phyloP scores from a whole-genome alignment of 2,329 filamentous ascomycete species.

The Colletotrichum shisoi region DNA sequence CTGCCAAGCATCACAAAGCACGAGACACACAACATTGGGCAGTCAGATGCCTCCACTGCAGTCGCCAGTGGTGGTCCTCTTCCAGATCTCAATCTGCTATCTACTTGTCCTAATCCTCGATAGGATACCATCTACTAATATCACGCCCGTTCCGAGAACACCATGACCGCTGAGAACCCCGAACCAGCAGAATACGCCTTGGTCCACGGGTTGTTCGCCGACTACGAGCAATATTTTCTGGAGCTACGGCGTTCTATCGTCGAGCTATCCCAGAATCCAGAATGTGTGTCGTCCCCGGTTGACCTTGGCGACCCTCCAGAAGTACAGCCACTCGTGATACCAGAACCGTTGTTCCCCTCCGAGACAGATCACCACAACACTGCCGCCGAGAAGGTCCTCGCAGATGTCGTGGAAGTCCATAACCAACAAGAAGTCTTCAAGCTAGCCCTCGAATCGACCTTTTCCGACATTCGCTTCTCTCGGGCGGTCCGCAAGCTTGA shows the following conservation, averaged over 20 bases:
- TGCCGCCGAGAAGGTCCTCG: background rate
- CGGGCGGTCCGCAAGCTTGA: slow-evolving; percentile 13
- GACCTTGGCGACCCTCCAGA: background rate
- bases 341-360: background rate
- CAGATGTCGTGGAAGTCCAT: background rate
- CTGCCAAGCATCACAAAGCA: background rate
- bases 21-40: background rate
- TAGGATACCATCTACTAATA: background rate
- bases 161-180: background rate
- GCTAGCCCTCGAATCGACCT: slow-evolving; percentile 20
- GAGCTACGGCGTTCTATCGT: background rate
- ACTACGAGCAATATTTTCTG: background rate
- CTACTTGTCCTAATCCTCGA: no score
- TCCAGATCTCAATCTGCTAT: no score
- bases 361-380: background rate
- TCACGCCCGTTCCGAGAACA: no score
- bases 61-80: no score
- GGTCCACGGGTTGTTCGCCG: background rate
- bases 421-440: background rate
- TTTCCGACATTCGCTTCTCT: slow-evolving; percentile 4
- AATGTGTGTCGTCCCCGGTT: background rate
- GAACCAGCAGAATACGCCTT: slow-evolving; percentile 16
- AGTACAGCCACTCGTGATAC: background rate
- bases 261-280: background rate
- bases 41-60: no score